Percentiles rank a stretch among this genome's conserved stretches.
Conservation (phyloP, 306 rosid genomes). For the Quillaja saponaria region DNA sequence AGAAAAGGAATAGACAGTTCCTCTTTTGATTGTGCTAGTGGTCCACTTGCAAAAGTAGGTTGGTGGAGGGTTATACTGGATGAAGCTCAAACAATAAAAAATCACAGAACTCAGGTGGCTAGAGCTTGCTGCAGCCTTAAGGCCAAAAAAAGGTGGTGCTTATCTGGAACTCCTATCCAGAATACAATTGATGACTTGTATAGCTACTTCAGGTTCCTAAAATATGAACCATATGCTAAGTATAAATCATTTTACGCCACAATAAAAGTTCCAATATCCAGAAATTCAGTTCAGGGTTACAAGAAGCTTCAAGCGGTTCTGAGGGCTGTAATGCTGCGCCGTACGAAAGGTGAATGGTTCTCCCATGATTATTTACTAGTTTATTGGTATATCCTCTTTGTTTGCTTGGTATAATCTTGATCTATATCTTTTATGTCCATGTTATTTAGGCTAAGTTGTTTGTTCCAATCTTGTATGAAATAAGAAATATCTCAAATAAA, state of each 20-base stretch:
- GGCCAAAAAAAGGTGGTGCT: slow-evolving; percentile 98
- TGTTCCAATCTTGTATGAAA: no score
- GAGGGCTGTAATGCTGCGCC: slow-evolving; percentile 98
- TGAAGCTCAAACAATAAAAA: slow-evolving; percentile 98
- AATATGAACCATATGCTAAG: slow-evolving; percentile 88
- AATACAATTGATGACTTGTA: slow-evolving; percentile 89
- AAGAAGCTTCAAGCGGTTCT: slow-evolving; percentile 97
- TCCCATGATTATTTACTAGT: no score
- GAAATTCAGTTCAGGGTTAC: slow-evolving; percentile 80
- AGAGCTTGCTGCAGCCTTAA: slow-evolving; percentile 97
- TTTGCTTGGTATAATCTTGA: slow-evolving; percentile 16
- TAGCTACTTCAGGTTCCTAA: slow-evolving; percentile 95
- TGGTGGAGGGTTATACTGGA: slow-evolving; percentile 96
- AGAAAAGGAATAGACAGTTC: slow-evolving; percentile 63
- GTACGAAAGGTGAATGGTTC: slow-evolving; percentile 75
- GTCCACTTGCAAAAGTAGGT: slow-evolving; percentile 87
- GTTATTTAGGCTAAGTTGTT: no score
- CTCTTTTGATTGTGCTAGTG: slow-evolving; percentile 55
- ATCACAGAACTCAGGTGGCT: slow-evolving; percentile 98
- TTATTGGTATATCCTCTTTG: slow-evolving; percentile 2
- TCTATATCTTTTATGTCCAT: no score
- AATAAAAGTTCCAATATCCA: slow-evolving; percentile 89
- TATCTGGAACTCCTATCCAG: slow-evolving; percentile 98
- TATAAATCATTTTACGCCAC: slow-evolving; percentile 81
- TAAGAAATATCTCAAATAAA: no score